These are phyloP conservation scores for Cryomyces antarcticus DNA, from an alignment of 495 filamentous ascomycete genomes.

Conservation along the genomic window DNA sequence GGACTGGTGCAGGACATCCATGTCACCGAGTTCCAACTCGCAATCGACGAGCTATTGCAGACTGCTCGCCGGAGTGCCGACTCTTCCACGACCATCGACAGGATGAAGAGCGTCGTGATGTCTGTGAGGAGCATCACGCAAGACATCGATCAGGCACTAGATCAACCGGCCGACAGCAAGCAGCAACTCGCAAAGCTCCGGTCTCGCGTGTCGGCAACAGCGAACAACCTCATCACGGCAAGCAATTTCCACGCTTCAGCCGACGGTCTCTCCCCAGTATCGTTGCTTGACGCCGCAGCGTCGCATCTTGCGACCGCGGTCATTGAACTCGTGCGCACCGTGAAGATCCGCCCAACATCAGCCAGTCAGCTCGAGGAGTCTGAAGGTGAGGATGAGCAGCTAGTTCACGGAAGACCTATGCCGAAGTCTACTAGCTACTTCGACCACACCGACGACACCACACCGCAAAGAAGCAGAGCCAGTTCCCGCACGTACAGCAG, in stretches of 20 bases:
- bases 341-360: slow-evolving; percentile 64
- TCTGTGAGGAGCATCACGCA: slow-evolving; percentile 62
- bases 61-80: slow-evolving; percentile 52
- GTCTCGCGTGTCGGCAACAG: slow-evolving; percentile 62
- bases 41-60: slow-evolving; percentile 81
- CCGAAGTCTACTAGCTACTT: slow-evolving; percentile 7
- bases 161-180: slow-evolving; percentile 20
- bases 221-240: slow-evolving; percentile 89
- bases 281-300: slow-evolving; percentile 83
- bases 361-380: too few relatives aligned
- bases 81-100: slow-evolving; percentile 47
- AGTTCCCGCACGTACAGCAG: too few relatives aligned
- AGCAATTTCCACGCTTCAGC: slow-evolving; percentile 72
- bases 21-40: slow-evolving; percentile 86
- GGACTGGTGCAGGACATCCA: slow-evolving; percentile 78
- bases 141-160: slow-evolving; percentile 25
- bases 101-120: slow-evolving; percentile 65
- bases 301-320: slow-evolving; percentile 72
- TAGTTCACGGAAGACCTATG: slow-evolving; percentile 30
- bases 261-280: slow-evolving; percentile 80
- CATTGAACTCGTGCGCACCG: slow-evolving; percentile 62
- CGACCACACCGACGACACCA: too few relatives aligned
- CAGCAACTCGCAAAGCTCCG: slow-evolving; percentile 40
- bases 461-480: too few relatives aligned
- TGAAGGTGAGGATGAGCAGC: slow-evolving; percentile 39